phyloP scores from a whole-genome alignment of 768 basidiomycete species.

The Hebeloma cylindrosporum region DNA sequence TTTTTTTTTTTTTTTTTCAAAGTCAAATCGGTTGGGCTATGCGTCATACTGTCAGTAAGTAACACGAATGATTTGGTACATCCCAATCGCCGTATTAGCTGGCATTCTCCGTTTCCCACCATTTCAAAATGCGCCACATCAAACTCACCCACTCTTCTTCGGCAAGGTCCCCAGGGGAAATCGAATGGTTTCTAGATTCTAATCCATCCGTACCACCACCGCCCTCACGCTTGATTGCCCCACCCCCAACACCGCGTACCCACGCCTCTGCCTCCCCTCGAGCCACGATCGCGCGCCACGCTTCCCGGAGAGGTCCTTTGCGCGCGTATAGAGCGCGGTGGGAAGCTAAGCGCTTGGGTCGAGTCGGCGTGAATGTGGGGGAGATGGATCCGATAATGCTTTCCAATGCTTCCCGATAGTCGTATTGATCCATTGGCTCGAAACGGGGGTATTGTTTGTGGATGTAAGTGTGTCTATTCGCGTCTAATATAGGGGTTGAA shows the following conservation, averaged over 20 bases:
- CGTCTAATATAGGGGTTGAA: not conserved
- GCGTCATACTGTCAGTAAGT: no score
- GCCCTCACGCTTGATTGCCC: not conserved
- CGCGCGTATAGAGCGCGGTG: not conserved
- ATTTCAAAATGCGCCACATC: slow-evolving; percentile 9
- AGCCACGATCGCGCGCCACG: slow-evolving; percentile 8
- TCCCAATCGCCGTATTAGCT: no score
- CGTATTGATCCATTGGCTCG: slow-evolving; percentile 53
- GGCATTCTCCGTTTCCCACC: not conserved
- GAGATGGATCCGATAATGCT: slow-evolving; percentile 40
- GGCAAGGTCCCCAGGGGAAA: not conserved
- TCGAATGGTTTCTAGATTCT: no score
- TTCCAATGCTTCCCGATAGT: slow-evolving; percentile 62
- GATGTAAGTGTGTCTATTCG: slow-evolving; percentile 42
- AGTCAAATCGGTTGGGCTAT: no score
- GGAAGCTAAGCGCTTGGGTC: slow-evolving; percentile 6
- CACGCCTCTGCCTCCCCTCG: slow-evolving; percentile 9
- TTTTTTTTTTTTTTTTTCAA: no score
- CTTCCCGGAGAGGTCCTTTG: slow-evolving; percentile 3
- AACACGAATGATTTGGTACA: no score
- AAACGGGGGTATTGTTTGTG: slow-evolving; percentile 60
- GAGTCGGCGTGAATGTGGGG: slow-evolving; percentile 23
- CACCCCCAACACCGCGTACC: slow-evolving; percentile 5
- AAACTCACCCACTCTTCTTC: slow-evolving; percentile 15
- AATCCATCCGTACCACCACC: not conserved